A percentile compares a stretch with the other conserved stretches of the same genome.
These are phyloP conservation scores for Crithidia bombi DNA, from an alignment of 208 protist species.

Conservation along the genomic window DNA sequence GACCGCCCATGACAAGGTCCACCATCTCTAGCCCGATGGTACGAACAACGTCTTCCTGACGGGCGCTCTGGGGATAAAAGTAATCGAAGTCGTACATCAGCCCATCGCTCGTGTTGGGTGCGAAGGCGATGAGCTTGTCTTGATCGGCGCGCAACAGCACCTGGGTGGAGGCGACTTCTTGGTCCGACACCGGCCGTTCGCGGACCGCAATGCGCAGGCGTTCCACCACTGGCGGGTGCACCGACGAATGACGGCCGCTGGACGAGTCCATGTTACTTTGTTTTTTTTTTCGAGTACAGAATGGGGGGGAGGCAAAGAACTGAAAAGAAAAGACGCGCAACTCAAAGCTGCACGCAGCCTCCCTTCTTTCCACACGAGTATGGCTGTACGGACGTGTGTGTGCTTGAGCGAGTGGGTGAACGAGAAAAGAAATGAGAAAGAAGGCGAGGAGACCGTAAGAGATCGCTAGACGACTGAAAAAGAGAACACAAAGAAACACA, in stretches of 20 bases:
- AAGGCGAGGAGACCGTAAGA: too few relatives aligned
- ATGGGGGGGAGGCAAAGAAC: neutral
- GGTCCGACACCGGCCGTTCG: constrained; percentile 71
- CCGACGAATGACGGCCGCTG: constrained; percentile 7
- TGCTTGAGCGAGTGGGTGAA: too few relatives aligned
- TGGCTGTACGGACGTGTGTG: too few relatives aligned
- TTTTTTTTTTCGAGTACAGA: neutral
- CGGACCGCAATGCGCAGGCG: constrained; percentile 80
- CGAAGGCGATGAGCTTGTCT: constrained; percentile 84
- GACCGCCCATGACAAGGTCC: constrained; percentile 76
- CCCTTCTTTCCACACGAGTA: too few relatives aligned
- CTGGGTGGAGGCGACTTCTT: constrained; percentile 59
- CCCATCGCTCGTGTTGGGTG: constrained; percentile 57
- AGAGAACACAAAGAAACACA: neutral
- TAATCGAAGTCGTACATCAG: constrained; percentile 93
- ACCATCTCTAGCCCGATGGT: constrained; percentile 90
- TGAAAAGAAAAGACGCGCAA: too few relatives aligned
- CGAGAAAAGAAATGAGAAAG: too few relatives aligned
- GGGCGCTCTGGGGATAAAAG: constrained; percentile 79
- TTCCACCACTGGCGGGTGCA: constrained; percentile 63
- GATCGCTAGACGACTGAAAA: neutral
- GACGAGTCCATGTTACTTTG: constrained; percentile 5
- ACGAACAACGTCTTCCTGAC: constrained; percentile 73
- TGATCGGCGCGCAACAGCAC: constrained; percentile 66
- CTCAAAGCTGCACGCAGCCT: too few relatives aligned